phyloP scores from a whole-genome alignment of 331 rosid genomes.

The Malus hybrid region DNA sequence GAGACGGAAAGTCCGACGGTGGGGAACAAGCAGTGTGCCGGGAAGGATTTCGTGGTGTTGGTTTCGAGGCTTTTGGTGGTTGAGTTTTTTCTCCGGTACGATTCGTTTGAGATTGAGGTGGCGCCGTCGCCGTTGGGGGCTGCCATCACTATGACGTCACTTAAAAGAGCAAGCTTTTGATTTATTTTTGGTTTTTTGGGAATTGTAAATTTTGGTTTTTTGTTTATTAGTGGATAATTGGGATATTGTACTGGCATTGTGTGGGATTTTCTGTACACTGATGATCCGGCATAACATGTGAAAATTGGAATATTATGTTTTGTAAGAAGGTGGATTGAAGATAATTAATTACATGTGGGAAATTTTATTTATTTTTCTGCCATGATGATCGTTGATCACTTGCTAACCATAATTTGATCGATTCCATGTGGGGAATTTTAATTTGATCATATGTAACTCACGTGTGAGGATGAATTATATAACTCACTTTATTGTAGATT shows the following conservation, averaged over 20 bases:
- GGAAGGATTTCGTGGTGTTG: slow-evolving; percentile 63
- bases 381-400: not conserved
- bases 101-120: slow-evolving; percentile 53
- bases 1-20: slow-evolving; percentile 49
- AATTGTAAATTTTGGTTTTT: not conserved
- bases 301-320: not conserved
- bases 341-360: not conserved
- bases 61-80: slow-evolving; percentile 59
- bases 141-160: slow-evolving; percentile 57
- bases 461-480: rapidly evolving
- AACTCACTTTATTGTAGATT: too few relatives aligned
- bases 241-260: not conserved
- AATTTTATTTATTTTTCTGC: not conserved
- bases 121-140: slow-evolving; percentile 39
- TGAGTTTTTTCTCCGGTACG: slow-evolving; percentile 75
- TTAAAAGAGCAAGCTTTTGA: slow-evolving; percentile 54
- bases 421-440: too few relatives aligned
- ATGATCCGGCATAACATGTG: not conserved
- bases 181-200: not conserved
- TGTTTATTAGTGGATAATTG: not conserved
- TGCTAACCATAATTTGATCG: not conserved
- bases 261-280: not conserved
- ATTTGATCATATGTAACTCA: too few relatives aligned
- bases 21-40: slow-evolving; percentile 74
- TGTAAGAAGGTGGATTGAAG: too few relatives aligned